These are phyloP conservation scores for Sideroxylon spinosum DNA, from an alignment of 179 eudicot species.

Conservation along the genomic window DNA sequence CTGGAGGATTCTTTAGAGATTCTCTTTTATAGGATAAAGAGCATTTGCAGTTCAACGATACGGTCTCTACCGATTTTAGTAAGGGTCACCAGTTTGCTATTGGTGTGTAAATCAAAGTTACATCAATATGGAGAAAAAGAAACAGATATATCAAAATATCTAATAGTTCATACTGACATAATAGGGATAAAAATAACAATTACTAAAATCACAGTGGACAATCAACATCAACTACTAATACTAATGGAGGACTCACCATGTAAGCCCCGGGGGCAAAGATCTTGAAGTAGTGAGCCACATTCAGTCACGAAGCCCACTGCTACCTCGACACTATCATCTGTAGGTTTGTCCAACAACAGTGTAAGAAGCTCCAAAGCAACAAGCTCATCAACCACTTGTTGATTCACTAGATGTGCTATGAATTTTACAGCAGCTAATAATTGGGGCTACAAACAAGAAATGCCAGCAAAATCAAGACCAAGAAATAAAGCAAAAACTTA, in stretches of 20 bases:
- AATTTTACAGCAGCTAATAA: constrained; percentile 81
- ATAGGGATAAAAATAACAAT: background rate
- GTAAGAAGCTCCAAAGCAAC: constrained; percentile 77
- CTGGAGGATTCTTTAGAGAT: too few species aligned
- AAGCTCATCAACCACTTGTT: constrained; percentile 83
- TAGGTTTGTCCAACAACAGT: constrained; percentile 64
- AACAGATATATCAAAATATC: background rate
- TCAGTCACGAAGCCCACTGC: constrained; percentile 89
- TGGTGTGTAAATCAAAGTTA: background rate
- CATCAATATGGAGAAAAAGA: background rate
- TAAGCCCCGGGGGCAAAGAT: constrained; percentile 66
- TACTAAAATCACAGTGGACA: background rate
- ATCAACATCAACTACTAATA: background rate
- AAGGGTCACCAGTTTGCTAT: too few species aligned
- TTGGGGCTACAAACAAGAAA: constrained; percentile 52
- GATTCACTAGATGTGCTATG: constrained; percentile 88
- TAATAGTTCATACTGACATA: background rate
- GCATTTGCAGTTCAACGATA: too few species aligned
- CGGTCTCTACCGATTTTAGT: too few species aligned
- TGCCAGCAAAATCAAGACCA: constrained; percentile 6
- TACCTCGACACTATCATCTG: constrained; percentile 94
- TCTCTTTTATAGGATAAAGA: too few species aligned
- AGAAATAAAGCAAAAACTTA: background rate
- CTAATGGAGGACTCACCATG: constrained; percentile 51
- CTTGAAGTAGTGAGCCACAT: constrained; percentile 82